These are phyloP conservation scores for Podaxis sp. DNA, from an alignment of 768 basidiomycete genomes.

Conservation along the genomic window DNA sequence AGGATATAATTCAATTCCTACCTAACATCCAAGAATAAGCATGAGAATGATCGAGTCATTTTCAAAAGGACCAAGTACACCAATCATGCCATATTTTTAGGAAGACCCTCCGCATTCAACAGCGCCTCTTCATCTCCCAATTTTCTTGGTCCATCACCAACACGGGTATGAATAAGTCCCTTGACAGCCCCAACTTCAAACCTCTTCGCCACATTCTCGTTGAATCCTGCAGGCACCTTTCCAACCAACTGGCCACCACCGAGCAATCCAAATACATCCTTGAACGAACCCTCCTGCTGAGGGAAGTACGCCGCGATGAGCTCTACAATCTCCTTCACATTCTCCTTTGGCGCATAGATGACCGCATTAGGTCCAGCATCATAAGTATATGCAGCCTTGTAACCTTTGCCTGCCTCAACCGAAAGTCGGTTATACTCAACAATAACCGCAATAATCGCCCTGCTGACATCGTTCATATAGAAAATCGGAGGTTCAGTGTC, in stretches of 20 bases:
- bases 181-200: slow-evolving; percentile 81
- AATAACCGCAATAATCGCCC: slow-evolving; percentile 88
- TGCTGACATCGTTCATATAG: slow-evolving; percentile 97
- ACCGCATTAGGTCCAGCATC: slow-evolving; percentile 99
- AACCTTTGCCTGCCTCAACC: slow-evolving; percentile 49
- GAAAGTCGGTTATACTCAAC: slow-evolving; percentile 90
- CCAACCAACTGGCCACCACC: slow-evolving; percentile 42
- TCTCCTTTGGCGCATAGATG: slow-evolving; percentile 81
- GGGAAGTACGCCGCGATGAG: slow-evolving; percentile 88
- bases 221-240: slow-evolving; percentile 69
- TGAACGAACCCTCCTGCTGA: slow-evolving; percentile 64
- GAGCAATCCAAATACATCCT: slow-evolving; percentile 73
- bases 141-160: slow-evolving; percentile 88
- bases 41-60: background rate
- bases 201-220: slow-evolving; percentile 69
- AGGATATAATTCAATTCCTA: background rate
- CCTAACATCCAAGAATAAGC: background rate
- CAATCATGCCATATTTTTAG: slow-evolving; percentile 47
- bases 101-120: slow-evolving; percentile 68
- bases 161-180: slow-evolving; percentile 86
- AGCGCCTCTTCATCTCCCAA: slow-evolving; percentile 63
- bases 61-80: background rate
- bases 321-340: slow-evolving; percentile 76
- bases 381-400: slow-evolving; percentile 96
- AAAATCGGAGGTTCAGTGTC: slow-evolving; percentile 98